Evolutionary conservation across 495 filamentous ascomycete species (phyloP).

Genomic region (Penicillium paradoxum): DNA sequence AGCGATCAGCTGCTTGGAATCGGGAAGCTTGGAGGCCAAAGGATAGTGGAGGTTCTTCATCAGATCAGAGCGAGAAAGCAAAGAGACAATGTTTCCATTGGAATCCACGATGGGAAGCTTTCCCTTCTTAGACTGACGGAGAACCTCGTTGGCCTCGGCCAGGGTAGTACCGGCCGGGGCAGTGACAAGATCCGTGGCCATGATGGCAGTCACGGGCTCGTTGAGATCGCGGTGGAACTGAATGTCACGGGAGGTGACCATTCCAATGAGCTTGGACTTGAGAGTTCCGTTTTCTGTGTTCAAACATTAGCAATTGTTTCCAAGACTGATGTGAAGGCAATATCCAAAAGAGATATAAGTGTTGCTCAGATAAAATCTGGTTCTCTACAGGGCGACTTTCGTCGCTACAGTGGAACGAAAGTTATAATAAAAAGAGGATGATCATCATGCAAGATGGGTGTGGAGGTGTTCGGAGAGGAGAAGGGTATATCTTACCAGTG

Average conservation of each 20-base stretch:
- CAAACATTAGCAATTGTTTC: slow-evolving; percentile 25
- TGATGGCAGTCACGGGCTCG: slow-evolving; percentile 79
- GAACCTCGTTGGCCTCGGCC: slow-evolving; percentile 84
- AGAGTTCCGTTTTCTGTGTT: slow-evolving; percentile 80
- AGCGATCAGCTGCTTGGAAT: slow-evolving; percentile 96
- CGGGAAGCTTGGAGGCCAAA: slow-evolving; percentile 90
- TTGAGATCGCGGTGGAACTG: slow-evolving; percentile 75
- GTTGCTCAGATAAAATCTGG: slow-evolving; percentile 44
- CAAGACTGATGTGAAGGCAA: slow-evolving; percentile 24
- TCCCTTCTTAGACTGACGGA: slow-evolving; percentile 95
- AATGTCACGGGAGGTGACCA: slow-evolving; percentile 95
- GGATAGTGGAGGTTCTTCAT: slow-evolving; percentile 99
- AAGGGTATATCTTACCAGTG: slow-evolving; percentile 65
- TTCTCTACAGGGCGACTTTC: slow-evolving; percentile 78
- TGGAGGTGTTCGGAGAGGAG: slow-evolving; percentile 6
- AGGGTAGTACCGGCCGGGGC: slow-evolving; percentile 81
- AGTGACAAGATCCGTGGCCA: slow-evolving; percentile 94
- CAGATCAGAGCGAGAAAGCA: slow-evolving; percentile 94
- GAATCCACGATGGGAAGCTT: slow-evolving; percentile 95
- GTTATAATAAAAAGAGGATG: slow-evolving; percentile 72
- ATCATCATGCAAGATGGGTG: slow-evolving; percentile 59
- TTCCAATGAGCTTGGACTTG: slow-evolving; percentile 89
- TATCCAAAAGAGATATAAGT: slow-evolving; percentile 4
- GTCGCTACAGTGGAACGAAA: slow-evolving; percentile 99
- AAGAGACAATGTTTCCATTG: slow-evolving; percentile 80